A percentile compares a stretch with the other conserved stretches of the same genome.
These are phyloP conservation scores for Mycena citricolor DNA, from an alignment of 1,284 basidiomycete genomes.

Conservation along the genomic window DNA sequence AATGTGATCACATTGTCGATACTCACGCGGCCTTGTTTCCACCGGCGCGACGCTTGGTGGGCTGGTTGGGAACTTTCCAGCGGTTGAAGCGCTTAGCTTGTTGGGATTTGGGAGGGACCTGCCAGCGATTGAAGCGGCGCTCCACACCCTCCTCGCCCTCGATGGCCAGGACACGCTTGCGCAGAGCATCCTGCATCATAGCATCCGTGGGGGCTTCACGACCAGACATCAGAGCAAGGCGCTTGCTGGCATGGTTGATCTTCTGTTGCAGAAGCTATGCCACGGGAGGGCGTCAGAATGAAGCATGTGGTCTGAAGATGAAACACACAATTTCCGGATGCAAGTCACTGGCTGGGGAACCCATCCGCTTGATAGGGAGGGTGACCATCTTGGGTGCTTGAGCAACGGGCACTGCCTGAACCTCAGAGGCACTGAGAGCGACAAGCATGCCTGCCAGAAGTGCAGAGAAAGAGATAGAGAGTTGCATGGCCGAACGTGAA, in stretches of 20 bases:
- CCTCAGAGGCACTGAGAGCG: conserved; percentile 39
- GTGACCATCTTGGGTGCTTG: conserved; percentile 47
- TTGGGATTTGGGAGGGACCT: conserved; percentile 24
- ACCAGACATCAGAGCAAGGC: conserved; percentile 70
- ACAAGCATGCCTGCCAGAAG: conserved; percentile 56
- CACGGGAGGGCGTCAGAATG: background rate
- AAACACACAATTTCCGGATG: conserved; percentile 65
- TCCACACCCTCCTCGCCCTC: conserved; percentile 35
- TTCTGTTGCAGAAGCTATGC: conserved; percentile 66
- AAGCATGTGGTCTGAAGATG: conserved; percentile 6
- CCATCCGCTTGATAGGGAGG: conserved; percentile 54
- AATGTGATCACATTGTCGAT: no score
- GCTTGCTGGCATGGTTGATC: conserved; percentile 64
- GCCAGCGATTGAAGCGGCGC: conserved; percentile 38
- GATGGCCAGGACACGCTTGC: conserved; percentile 50
- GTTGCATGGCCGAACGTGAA: conserved; percentile 44
- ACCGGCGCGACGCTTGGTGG: conserved; percentile 7
- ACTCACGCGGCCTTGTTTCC: conserved; percentile 18
- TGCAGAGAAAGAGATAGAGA: conserved; percentile 49
- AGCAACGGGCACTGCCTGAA: conserved; percentile 30
- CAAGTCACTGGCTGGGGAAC: conserved; percentile 39
- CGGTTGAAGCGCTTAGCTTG: conserved; percentile 29
- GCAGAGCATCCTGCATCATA: conserved; percentile 50
- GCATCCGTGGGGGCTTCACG: conserved; percentile 48
- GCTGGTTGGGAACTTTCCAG: conserved; percentile 5